Conservation (phyloP, 495 filamentous ascomycete species). For the Aeminium ludgeri region DNA sequence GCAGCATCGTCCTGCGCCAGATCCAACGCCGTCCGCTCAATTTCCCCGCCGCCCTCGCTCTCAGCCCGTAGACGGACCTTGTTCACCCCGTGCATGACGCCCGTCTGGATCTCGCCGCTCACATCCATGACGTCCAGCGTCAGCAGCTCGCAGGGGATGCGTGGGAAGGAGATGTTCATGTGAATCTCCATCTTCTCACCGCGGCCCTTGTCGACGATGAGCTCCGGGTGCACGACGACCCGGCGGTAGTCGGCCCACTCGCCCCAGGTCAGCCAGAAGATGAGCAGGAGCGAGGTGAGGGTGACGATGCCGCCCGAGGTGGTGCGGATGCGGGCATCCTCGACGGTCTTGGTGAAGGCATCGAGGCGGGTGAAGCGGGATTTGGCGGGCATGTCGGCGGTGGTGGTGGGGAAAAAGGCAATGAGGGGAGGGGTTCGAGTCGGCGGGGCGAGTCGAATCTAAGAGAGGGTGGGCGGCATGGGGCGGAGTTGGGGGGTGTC, state of each 20-base stretch:
- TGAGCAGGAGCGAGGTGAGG: constrained; percentile 68
- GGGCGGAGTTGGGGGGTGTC: too few species aligned
- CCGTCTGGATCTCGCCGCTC: constrained; percentile 85
- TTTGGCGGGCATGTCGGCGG: constrained; percentile 38
- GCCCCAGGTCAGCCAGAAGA: constrained; percentile 78
- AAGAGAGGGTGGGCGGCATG: too few species aligned
- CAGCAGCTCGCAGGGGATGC: constrained; percentile 82
- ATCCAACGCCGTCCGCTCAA: constrained; percentile 55
- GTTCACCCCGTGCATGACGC: constrained; percentile 77
- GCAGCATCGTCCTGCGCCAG: constrained; percentile 52
- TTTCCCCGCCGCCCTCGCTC: constrained; percentile 59
- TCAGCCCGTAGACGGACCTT: constrained; percentile 64
- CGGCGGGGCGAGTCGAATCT: too few species aligned
- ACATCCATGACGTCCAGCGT: constrained; percentile 99
- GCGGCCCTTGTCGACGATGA: constrained; percentile 92
- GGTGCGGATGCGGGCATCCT: constrained; percentile 94
- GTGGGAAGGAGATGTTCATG: constrained; percentile 92
- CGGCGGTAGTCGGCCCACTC: constrained; percentile 91
- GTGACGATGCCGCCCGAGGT: constrained; percentile 93
- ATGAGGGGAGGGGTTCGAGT: too few species aligned
- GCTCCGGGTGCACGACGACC: constrained; percentile 72
- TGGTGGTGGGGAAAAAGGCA: neutral
- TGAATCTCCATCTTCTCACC: constrained; percentile 97
- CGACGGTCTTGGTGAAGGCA: constrained; percentile 96
- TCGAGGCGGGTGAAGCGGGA: constrained; percentile 91